Base-by-base conservation (phyloP, 805 yeast species). In the Saturnispora sanitii region DNA sequence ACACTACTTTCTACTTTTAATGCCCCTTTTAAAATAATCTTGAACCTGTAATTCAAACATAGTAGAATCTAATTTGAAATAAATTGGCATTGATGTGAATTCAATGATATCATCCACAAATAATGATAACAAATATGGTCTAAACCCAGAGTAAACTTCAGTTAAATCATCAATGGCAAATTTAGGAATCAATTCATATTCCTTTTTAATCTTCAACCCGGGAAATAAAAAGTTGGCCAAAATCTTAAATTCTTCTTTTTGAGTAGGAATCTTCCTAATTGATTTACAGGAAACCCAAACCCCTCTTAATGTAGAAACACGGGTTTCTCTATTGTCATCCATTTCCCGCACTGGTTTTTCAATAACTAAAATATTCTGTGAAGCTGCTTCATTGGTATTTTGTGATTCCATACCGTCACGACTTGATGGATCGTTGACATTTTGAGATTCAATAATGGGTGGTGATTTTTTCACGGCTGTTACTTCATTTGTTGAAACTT, bases 11-110 rank as follows among this genome's bases (percentile, higher is more conserved):
- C n/a, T n/a, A n/a, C n/a, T n/a, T 29, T 29, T 15, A 19, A 7
- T 5, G 19, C 7, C 16, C 23, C 40, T 38, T 28, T 39, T 42
- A n/a, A 50, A 23, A 19, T 44, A 38, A n/a, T 40, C 42, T 23
- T 39, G 43, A 15, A 51, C 20, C 27, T 53, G 57, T 19, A 55
- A 20, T 32, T 53, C 56, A 40, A 53, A 53, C 43, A 53, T 40
- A 2, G 52, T 35, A 1, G 55, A 41, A 37, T 48, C 50, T 15
- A 55, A 33, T 32, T 45, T 46, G 38, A 53, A 55, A 31, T 25
- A 53, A 19, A 37, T 35, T 13, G 54, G 54, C 38, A 53, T 38
- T 13, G 42, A 41, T 33, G 49, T 42, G 36, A 55, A 52, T 29
- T 47, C 47, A 37, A 49, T 44, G 6, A 51, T 39, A 37, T 46